phyloP scores from a whole-genome alignment of 2,329 filamentous ascomycete species.

The Aspergillus calidoustus region DNA sequence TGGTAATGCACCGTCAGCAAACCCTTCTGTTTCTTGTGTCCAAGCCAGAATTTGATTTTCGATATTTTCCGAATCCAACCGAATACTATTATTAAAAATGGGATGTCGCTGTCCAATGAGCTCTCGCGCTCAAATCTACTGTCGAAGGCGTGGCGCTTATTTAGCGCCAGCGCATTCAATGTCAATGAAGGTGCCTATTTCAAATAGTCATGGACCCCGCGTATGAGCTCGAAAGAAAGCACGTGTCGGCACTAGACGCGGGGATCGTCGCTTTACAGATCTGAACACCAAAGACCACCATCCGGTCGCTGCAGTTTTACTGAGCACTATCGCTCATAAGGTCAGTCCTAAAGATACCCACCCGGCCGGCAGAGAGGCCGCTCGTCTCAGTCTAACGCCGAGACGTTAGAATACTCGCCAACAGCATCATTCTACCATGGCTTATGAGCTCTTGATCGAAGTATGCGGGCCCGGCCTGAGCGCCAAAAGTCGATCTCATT shows the following conservation, averaged over 20 bases:
- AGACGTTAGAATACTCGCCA: background rate
- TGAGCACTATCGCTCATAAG: background rate
- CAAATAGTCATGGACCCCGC: background rate
- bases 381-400: background rate
- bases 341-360: background rate
- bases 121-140: background rate
- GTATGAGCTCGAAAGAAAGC: background rate
- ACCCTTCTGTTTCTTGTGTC: background rate
- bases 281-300: background rate
- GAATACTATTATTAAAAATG: background rate
- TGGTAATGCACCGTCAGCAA: background rate
- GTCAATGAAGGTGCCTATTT: background rate
- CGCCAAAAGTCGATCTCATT: constrained; percentile 30
- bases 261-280: background rate
- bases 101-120: background rate
- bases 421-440: constrained; percentile 9
- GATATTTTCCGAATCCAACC: background rate
- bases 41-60: background rate
- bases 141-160: background rate
- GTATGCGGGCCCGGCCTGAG: constrained; percentile 30
- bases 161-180: background rate
- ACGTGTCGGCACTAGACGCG: background rate
- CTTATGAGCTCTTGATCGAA: constrained; percentile 29
- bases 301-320: background rate
- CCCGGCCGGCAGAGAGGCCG: too few species aligned